These are phyloP conservation scores for Nidularia pulvinata DNA, from an alignment of 768 basidiomycete genomes.

Conservation along the genomic window DNA sequence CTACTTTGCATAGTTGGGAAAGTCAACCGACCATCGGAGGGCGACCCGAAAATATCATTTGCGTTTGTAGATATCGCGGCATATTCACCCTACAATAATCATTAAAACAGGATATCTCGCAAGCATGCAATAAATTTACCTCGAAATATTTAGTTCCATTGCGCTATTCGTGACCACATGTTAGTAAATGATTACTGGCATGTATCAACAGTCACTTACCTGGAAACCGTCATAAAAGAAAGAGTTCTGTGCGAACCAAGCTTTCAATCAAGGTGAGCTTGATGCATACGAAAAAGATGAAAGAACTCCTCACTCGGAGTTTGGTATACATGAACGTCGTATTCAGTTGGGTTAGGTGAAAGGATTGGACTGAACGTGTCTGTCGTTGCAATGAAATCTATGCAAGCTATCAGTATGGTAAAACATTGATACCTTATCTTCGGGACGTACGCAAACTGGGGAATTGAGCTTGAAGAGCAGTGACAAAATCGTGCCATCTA, in stretches of 20 bases:
- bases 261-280: slow-evolving; percentile 10
- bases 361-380: slow-evolving; percentile 40
- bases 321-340: slow-evolving; percentile 60
- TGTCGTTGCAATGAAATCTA: slow-evolving; percentile 61
- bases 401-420: not conserved
- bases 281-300: not conserved
- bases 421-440: not conserved
- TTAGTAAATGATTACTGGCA: too few relatives aligned
- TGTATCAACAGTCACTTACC: slow-evolving; percentile 9
- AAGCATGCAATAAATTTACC: slow-evolving; percentile 19
- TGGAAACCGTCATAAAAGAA: slow-evolving; percentile 36
- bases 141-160: slow-evolving; percentile 63
- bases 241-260: slow-evolving; percentile 40
- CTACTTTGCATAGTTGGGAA: slow-evolving; percentile 58
- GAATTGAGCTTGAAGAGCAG: slow-evolving; percentile 43
- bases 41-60: slow-evolving; percentile 43
- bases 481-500: slow-evolving; percentile 50
- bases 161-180: slow-evolving; percentile 29
- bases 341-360: slow-evolving; percentile 46
- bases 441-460: slow-evolving; percentile 45
- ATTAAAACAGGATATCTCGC: not conserved
- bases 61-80: slow-evolving; percentile 58
- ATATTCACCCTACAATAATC: slow-evolving; percentile 49
- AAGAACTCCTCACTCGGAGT: slow-evolving; percentile 40
- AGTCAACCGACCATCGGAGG: slow-evolving; percentile 41